Base-by-base conservation (phyloP, 768 basidiomycete species). In the Coprinopsis cinerea region DNA sequence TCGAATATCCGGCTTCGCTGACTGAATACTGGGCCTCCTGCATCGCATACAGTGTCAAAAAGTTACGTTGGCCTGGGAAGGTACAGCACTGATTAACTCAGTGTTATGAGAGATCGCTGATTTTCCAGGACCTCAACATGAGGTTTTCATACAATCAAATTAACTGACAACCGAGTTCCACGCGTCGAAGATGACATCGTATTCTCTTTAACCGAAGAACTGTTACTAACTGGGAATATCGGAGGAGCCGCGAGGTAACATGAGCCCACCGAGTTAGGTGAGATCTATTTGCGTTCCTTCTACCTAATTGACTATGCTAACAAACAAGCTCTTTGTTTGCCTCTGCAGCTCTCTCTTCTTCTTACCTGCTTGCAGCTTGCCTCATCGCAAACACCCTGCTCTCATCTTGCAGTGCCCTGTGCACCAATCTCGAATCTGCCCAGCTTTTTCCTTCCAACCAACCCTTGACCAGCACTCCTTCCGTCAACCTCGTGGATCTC, bases 401-500 rank as follows among this genome's bases (percentile, higher is more conserved):
- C 44, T 53, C 51, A 52, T 58, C 53, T 54, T 53, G 53, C 55
- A 50, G 49, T 52, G n/a, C 42, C 48, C 37, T 49, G 52, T 45
- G 26, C 52, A 54, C 51, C 50, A 49, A 58, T 53, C 57, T 46
- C 49, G 46, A 52, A 48, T 48, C 51, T 51, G 55, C 56, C 55
- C 57, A 43, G 41, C 41, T 18, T 23, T 9, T 42, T 51, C 55
- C 52, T 58, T 60, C 57, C 57, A n/a, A n/a, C 55, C 56, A 66
- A 64, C 69, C 68, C 68, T 63, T 61, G 56, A 56, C 58, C 64
- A 61, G 57, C 54, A 47, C 24, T 64, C 67, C 69, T 65, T 66
- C 64, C 65, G 68, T 61, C 62, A 61, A 67, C 78, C 78, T 71
- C 78, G 77, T 78, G 76, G 62, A 58, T 62, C 60, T 62, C 17